Evolutionary conservation across 352 stramenopile genomes (phyloP).

Genomic region (Pythium rishiriense): DNA sequence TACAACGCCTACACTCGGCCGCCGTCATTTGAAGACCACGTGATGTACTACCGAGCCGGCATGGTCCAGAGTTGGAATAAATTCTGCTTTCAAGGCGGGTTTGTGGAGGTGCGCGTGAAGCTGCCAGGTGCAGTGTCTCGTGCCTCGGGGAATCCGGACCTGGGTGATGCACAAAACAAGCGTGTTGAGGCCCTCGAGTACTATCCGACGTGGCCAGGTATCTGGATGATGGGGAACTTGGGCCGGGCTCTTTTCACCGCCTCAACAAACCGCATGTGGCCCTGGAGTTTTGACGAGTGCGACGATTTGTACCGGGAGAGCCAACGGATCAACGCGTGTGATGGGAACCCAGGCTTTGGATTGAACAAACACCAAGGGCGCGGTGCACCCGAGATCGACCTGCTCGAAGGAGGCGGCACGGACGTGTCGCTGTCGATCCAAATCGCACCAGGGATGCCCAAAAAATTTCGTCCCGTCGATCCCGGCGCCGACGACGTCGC

Average conservation of each 20-base stretch:
- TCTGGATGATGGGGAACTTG: slow-evolving; percentile 97
- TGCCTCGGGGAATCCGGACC: slow-evolving; percentile 46
- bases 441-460: slow-evolving; percentile 68
- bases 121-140: slow-evolving; percentile 79
- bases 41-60: slow-evolving; percentile 51
- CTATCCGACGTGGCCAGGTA: slow-evolving; percentile 91
- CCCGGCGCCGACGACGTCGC: slow-evolving; percentile 11
- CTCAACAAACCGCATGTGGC: slow-evolving; percentile 93
- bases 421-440: slow-evolving; percentile 90
- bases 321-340: slow-evolving; percentile 83
- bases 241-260: slow-evolving; percentile 91
- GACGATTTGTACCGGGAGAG: slow-evolving; percentile 37
- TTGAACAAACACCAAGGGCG: slow-evolving; percentile 57
- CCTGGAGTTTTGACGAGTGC: slow-evolving; percentile 93
- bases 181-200: slow-evolving; percentile 42
- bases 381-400: slow-evolving; percentile 92
- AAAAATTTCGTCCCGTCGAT: slow-evolving; percentile 48
- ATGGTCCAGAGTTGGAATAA: slow-evolving; percentile 95
- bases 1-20: slow-evolving; percentile 49
- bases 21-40: slow-evolving; percentile 24
- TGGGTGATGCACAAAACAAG: slow-evolving; percentile 38
- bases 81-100: slow-evolving; percentile 95
- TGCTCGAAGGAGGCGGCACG: slow-evolving; percentile 84
- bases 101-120: slow-evolving; percentile 88
- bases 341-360: slow-evolving; percentile 87